Conservation (phyloP, 768 basidiomycete species). For the Kockovaella imperatae region DNA sequence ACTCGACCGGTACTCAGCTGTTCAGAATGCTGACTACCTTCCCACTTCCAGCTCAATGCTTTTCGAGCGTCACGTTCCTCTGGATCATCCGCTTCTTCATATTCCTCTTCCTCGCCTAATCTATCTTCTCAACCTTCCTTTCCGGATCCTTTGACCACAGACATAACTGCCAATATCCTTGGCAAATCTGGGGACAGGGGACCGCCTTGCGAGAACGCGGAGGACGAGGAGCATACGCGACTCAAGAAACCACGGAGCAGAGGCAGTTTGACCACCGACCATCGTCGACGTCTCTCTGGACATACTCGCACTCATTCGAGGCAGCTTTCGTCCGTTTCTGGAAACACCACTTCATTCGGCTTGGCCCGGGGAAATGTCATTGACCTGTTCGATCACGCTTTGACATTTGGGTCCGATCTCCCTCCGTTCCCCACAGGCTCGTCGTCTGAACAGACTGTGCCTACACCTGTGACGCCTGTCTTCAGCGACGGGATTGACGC, state of each 20-base stretch:
- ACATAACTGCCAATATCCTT: not conserved
- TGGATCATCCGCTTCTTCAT: not conserved
- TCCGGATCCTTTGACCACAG: not conserved
- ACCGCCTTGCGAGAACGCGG: not conserved
- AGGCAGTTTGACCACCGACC: not conserved
- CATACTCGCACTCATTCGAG: not conserved
- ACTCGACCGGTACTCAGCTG: not conserved
- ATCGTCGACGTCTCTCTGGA: constrained; percentile 3
- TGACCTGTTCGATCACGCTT: not conserved
- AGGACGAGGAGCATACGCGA: no score
- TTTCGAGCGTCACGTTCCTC: not conserved
- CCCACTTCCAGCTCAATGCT: not conserved
- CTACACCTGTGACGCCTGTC: not conserved
- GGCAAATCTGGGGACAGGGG: not conserved
- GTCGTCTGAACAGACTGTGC: not conserved
- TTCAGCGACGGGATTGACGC: not conserved
- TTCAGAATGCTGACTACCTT: not conserved
- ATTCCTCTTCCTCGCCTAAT: not conserved
- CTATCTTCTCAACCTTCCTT: not conserved
- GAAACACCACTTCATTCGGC: not conserved
- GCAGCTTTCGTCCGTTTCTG: not conserved
- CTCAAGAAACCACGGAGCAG: constrained; percentile 1
- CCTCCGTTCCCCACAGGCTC: constrained; percentile 4
- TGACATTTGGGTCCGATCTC: constrained; percentile 6
- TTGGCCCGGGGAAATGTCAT: not conserved